Base-by-base conservation (phyloP, 495 filamentous ascomycete genomes). In the Mytilinidion resinicola region DNA sequence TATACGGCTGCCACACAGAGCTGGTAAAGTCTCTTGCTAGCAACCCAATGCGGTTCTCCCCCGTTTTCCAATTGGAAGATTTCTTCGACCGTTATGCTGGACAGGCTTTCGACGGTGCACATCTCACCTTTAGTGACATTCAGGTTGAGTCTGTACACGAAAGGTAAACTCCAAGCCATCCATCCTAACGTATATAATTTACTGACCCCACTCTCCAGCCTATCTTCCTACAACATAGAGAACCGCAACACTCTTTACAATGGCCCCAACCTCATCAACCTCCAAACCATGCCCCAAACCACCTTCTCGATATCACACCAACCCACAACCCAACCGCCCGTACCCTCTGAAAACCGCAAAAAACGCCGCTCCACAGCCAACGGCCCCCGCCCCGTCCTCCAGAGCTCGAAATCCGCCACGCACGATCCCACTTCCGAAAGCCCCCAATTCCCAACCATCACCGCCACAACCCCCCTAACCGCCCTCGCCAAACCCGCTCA, bases 31-130 rank as follows among this genome's bases (percentile, higher is more conserved):
- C 83, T 14, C 73, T 90, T 1, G 80, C 83, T 6, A 83, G 76
- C 41, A 83, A 79, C 52, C 77, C 82, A 11, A 78, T 82, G 71
- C 82, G 86, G 4, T 90, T 88, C 58, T 85, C 84, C 4, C 84
- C 88, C 0, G 85, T 86, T 14, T 92, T 91, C 63, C 86, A 90
- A 55, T 78, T 91, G 4, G 89, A 95, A 60, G 88, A 91, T 62
- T 95, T 95, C 69, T 85, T 91, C 65, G 88, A 91, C 64, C 80
- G 89, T 19, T 95, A 95, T 65, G 76, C 77, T 0, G 79, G 77
- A 9, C 62, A 77, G 36, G 65, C 68, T 1, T 72, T 82, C 46
- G 80, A 84, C 59, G 77, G 77, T 35, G 74, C 78, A 1, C 78
- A 84, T 64, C 72, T 82, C 12, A 72, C 75, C n/a, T 73, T 74